A percentile compares a stretch with the other conserved stretches of the same genome.
Conservation (phyloP, 805 yeast species). For the Teunomyces aglyptinius region DNA sequence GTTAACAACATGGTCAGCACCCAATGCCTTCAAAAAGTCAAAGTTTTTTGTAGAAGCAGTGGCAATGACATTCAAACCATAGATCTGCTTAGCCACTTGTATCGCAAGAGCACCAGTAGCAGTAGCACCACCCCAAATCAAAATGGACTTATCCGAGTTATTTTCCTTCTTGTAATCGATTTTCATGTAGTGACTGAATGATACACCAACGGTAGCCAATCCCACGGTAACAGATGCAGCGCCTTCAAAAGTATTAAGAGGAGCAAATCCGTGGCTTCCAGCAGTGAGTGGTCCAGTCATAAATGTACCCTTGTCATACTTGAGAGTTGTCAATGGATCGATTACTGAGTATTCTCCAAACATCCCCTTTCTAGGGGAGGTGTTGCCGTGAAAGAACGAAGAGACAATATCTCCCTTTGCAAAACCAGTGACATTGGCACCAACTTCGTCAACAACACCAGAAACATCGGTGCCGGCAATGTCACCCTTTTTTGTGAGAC, state of each 20-base stretch:
- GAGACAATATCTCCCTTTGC: conserved; percentile 48
- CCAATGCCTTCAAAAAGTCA: conserved; percentile 21
- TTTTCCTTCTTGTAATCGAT: conserved; percentile 13
- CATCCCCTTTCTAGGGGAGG: conserved; percentile 49
- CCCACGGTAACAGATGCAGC: conserved; percentile 63
- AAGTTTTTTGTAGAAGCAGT: conserved; percentile 27
- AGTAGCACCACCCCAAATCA: conserved; percentile 39
- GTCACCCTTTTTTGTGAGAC: conserved; percentile 44
- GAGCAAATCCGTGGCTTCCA: conserved; percentile 31
- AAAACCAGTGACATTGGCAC: conserved; percentile 37
- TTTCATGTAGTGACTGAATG: conserved; percentile 34
- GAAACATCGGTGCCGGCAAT: conserved; percentile 61
- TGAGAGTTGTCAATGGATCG: conserved; percentile 34
- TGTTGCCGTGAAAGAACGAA: conserved; percentile 55
- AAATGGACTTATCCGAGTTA: conserved; percentile 16
- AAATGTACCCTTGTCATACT: conserved; percentile 18
- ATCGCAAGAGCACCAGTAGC: conserved; percentile 32
- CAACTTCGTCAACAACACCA: conserved; percentile 55
- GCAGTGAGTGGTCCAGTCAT: conserved; percentile 16
- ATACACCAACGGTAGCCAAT: conserved; percentile 47
- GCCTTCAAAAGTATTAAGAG: conserved; percentile 53
- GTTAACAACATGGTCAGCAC: conserved; percentile 31
- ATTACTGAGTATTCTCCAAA: conserved; percentile 54
- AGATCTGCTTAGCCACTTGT: conserved; percentile 30
- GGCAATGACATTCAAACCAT: conserved; percentile 28